Conservation (phyloP, 305 asterid genomes). For the Fraxinus sp. region DNA sequence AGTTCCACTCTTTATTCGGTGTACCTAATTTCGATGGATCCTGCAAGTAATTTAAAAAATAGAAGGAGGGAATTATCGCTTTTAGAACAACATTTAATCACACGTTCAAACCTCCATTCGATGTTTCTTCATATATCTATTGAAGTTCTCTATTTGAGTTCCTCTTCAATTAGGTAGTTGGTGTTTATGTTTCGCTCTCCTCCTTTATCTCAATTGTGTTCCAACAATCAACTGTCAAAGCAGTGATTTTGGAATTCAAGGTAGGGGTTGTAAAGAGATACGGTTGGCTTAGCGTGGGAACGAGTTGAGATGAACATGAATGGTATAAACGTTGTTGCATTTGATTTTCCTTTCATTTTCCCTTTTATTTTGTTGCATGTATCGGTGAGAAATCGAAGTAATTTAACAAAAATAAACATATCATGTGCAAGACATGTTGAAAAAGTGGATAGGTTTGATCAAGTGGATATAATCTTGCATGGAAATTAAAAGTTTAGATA, state of each 20-base stretch:
- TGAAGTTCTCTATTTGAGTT: neutral
- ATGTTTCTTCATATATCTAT: neutral
- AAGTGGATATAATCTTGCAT: neutral
- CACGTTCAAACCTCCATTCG: neutral
- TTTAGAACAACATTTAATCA: neutral
- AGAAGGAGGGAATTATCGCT: neutral
- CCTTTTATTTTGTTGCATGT: neutral
- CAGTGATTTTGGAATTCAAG: neutral
- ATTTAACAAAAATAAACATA: neutral
- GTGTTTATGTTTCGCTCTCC: neutral
- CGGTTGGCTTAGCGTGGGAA: neutral
- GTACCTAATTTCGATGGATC: neutral
- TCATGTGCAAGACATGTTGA: neutral
- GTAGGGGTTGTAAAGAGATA: neutral
- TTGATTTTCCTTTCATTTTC: neutral
- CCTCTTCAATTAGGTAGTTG: neutral
- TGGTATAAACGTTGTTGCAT: neutral
- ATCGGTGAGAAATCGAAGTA: neutral
- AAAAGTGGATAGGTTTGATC: neutral
- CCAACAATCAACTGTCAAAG: neutral
- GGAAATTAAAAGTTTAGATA: neutral
- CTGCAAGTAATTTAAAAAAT: neutral
- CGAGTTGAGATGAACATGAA: neutral
- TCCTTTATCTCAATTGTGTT: neutral
- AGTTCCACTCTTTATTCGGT: neutral